A percentile compares a stretch with the other conserved stretches of the same genome.
Evolutionary conservation across 2,329 filamentous ascomycete species (phyloP).

Genomic region (Trichoderma sp.): DNA sequence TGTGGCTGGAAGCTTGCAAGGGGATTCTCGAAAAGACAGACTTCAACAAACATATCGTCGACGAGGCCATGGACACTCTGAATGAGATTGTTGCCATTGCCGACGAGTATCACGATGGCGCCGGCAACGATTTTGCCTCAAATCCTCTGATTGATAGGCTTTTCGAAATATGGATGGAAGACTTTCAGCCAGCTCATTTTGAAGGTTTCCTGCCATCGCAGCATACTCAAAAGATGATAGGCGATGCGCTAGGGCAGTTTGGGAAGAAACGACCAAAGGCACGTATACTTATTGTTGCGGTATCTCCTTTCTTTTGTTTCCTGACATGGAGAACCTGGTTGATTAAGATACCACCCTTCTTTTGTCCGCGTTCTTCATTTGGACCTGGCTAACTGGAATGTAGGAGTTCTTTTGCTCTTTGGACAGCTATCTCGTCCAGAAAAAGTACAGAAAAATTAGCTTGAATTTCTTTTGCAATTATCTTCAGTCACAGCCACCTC

Average conservation of each 20-base stretch:
- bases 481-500: slow-evolving; percentile 74
- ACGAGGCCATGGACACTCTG: slow-evolving; percentile 65
- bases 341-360: neutral
- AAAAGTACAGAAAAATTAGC: slow-evolving; percentile 63
- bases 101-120: slow-evolving; percentile 53
- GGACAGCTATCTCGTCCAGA: slow-evolving; percentile 66
- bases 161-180: slow-evolving; percentile 59
- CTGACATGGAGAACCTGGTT: neutral
- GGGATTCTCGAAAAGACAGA: slow-evolving; percentile 50
- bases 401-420: slow-evolving; percentile 67
- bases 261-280: slow-evolving; percentile 69
- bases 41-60: slow-evolving; percentile 63
- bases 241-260: slow-evolving; percentile 56
- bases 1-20: slow-evolving; percentile 67
- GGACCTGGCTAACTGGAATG: neutral
- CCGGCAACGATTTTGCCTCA: slow-evolving; percentile 45
- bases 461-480: slow-evolving; percentile 71
- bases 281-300: neutral
- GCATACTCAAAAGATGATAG: slow-evolving; percentile 53
- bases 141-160: slow-evolving; percentile 59
- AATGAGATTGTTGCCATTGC: slow-evolving; percentile 66
- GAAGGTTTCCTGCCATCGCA: slow-evolving; percentile 43
- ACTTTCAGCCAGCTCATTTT: slow-evolving; percentile 42
- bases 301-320: neutral
- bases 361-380: neutral